Base-by-base conservation (phyloP, 208 protist genomes). In the Eutreptiella sp. region DNA sequence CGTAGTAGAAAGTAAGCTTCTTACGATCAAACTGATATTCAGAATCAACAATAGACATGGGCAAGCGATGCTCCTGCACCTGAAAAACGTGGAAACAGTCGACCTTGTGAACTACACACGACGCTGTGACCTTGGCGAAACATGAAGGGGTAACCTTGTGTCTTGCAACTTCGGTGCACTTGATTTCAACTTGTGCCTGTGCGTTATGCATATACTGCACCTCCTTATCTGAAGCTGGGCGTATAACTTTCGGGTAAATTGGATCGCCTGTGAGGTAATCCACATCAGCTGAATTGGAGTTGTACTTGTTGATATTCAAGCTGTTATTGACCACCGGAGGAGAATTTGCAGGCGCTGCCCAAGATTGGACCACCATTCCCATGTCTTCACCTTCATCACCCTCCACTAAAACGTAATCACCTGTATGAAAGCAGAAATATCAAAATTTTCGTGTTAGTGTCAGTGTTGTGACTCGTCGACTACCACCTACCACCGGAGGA, bases 1-100 rank as follows among this genome's bases (percentile, higher is more conserved):
- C 73, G 68, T 92, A 89, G 50, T 80, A 79, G 61, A 89, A 86
- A 38, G 80, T 89, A 24, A 89, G 65, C 70, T 92, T 89, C 32
- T 85, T 67, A 35, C 69, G 75, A 63, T 89, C 82, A 72, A 85
- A 88, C 72, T 89, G 83, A 47, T 85, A 89, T n/a, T 75, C 78
- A n/a, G 83, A 81, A 1, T 52, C 74, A 0, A 82, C 70, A 19
- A 89, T 64, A 28, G 38, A 63, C 59, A 89, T 77, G 5, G 72
- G 79, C 28, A 89, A 68, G 1, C 66, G 43, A 16, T 81, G 65
- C 32, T 75, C 57, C 34, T 59, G 55, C 14, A 72, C 81, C 0
- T n/a, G n/a, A n/a, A n/a, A n/a, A n/a, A n/a, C n/a, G n/a, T n/a
- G n/a, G n/a, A n/a, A n/a, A n/a, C n/a, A n/a, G n/a, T n/a, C n/a